Evolutionary conservation across 805 yeast species (phyloP).

Genomic region (Henningerozyma blattae): DNA sequence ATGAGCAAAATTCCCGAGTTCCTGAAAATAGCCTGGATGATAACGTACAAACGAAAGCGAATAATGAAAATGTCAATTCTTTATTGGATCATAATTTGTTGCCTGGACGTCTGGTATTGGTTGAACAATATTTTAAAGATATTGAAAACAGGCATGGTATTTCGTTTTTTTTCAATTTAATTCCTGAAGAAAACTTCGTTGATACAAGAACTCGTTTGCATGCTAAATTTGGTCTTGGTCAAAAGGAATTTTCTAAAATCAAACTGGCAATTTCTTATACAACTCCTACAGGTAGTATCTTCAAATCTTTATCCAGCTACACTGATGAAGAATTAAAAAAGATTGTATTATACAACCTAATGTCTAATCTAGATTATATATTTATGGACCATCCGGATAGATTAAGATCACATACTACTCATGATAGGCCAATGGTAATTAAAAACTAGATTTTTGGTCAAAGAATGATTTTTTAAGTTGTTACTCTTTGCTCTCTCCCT

Average conservation of each 20-base stretch:
- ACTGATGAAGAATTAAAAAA: slow-evolving; percentile 36
- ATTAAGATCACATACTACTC: slow-evolving; percentile 40
- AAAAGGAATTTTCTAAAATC: slow-evolving; percentile 68
- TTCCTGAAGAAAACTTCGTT: slow-evolving; percentile 51
- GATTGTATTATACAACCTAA: slow-evolving; percentile 41
- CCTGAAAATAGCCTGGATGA: neutral
- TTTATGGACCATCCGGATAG: slow-evolving; percentile 88
- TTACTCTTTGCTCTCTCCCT: too few species aligned
- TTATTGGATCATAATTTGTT: slow-evolving; percentile 7
- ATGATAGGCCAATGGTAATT: slow-evolving; percentile 50
- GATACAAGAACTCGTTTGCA: slow-evolving; percentile 60
- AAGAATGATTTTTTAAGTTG: too few species aligned
- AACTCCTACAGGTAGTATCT: slow-evolving; percentile 24
- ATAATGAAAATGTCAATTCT: neutral
- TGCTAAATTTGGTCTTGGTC: slow-evolving; percentile 60
- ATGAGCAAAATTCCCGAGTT: slow-evolving; percentile 2
- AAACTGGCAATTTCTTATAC: slow-evolving; percentile 31
- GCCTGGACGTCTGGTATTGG: slow-evolving; percentile 41
- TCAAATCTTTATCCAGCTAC: slow-evolving; percentile 29
- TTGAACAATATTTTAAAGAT: slow-evolving; percentile 67
- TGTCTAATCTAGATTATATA: slow-evolving; percentile 39
- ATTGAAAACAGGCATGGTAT: slow-evolving; percentile 61
- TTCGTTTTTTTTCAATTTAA: slow-evolving; percentile 68
- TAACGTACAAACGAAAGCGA: neutral
- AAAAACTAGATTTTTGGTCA: too few species aligned